Base-by-base conservation (phyloP, 768 basidiomycete species). In the Lactifluus pinguis region DNA sequence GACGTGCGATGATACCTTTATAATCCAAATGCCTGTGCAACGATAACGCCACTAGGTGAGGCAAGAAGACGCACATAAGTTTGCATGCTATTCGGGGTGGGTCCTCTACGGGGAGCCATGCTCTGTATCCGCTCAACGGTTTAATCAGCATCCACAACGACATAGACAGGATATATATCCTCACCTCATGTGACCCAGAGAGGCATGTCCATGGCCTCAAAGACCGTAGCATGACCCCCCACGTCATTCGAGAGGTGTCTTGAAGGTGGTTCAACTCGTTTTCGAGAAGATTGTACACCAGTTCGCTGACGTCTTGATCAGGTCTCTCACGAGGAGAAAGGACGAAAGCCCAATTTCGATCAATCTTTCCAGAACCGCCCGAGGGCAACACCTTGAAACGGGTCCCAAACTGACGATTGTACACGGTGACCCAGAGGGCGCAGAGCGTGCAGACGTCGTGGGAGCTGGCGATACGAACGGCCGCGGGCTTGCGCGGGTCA, bases 401-500 rank as follows among this genome's bases (percentile, higher is more conserved):
- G 2, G 56, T 49, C 39, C 61, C 56, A n/a, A 58, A 62, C 17
- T 58, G 45, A n/a, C 52, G 61, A 30, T 62, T 62, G 61, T 58
- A 58, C 41, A 50, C 56, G 51, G 56, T 53, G 47, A 62, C 56
- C 61, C 61, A 62, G n/a, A 62, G 5, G 7, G 61, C 61, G 34
- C 61, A 62, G 14, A 62, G 61, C 41, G 61, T 44, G 52, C 51
- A 53, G 48, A 62, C 52, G 48, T 62, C 61, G 57, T 62, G 61
- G 15, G 61, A 62, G 41, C 61, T 62, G 32, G 51, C 61, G 25
- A 62, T 62, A 14, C 56, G 61, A 7, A 62, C 51, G 21, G 51
- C 39, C 4, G 61, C 61, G 5, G 25, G 57, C n/a, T 58, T 62
- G 39, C 61, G 61, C 21, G 61, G 61, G 41, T 62, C 61, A 13